Evolutionary conservation across 306 rosid genomes (phyloP).

Genomic region (Acmispon strigosus): DNA sequence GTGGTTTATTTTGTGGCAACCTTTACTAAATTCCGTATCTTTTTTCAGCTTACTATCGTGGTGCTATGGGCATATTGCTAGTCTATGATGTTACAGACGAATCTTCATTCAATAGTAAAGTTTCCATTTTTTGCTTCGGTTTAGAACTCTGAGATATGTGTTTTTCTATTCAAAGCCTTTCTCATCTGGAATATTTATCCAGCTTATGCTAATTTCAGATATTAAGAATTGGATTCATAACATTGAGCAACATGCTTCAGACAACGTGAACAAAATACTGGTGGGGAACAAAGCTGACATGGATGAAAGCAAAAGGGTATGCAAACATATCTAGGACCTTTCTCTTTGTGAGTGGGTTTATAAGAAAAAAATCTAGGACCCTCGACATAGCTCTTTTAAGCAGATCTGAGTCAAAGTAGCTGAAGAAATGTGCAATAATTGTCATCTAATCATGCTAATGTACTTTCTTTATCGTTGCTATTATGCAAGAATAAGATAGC

Average conservation of each 20-base stretch:
- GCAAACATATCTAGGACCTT: constrained; percentile 9
- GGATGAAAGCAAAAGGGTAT: constrained; percentile 93
- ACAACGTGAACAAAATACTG: constrained; percentile 83
- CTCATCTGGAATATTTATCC: constrained; percentile 1
- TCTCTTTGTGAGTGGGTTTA: neutral
- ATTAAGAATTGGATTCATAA: constrained; percentile 94
- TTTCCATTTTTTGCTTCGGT: neutral
- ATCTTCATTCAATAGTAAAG: constrained; percentile 89
- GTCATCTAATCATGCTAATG: neutral
- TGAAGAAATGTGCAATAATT: neutral
- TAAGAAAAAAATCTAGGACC: neutral
- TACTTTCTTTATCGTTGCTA: neutral
- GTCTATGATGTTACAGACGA: constrained; percentile 94
- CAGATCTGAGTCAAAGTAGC: neutral
- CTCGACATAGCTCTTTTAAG: neutral
- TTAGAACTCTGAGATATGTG: constrained; percentile 10
- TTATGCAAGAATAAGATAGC: neutral
- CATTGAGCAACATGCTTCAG: constrained; percentile 96
- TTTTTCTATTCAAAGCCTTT: constrained; percentile 13
- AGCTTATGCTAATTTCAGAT: constrained; percentile 46
- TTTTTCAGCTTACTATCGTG: constrained; percentile 88
- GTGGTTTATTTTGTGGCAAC: neutral
- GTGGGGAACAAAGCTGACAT: constrained; percentile 99
- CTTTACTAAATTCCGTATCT: neutral
- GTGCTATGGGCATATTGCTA: constrained; percentile 96